Conservation (phyloP, 2,329 filamentous ascomycete genomes). For the Talaromyces atroroseus region DNA sequence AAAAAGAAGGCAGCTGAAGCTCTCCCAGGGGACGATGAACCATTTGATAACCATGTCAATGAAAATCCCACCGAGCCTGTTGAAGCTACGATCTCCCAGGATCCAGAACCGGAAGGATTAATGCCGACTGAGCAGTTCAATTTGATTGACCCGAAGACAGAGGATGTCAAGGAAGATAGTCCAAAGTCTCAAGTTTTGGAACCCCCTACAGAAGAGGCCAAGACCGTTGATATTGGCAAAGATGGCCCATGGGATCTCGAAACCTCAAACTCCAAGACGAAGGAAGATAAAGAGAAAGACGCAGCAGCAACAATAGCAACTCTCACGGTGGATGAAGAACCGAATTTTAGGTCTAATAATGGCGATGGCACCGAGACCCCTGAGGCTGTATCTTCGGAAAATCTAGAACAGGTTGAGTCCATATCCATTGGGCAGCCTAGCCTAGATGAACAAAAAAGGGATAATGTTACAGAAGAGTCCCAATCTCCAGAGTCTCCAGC, state of each 20-base stretch:
- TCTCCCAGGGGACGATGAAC: constrained; percentile 22
- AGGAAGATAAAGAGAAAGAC: constrained; percentile 36
- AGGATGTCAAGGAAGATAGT: neutral
- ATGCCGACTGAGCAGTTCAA: neutral
- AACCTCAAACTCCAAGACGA: constrained; percentile 20
- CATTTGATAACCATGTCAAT: neutral
- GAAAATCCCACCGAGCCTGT: neutral
- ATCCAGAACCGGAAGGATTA: neutral
- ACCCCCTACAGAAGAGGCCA: neutral
- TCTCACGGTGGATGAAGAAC: neutral
- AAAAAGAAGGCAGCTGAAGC: constrained; percentile 12
- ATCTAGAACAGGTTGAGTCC: neutral
- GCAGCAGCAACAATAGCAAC: neutral
- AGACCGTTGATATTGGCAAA: neutral
- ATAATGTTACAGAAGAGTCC: neutral
- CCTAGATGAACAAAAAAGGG: neutral
- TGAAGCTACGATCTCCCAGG: neutral
- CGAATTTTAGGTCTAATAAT: neutral
- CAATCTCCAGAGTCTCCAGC: neutral
- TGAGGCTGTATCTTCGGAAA: neutral
- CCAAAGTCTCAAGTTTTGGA: neutral
- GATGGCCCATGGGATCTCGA: neutral
- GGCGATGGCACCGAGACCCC: neutral
- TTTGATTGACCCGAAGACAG: neutral
- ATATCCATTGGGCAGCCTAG: neutral